These are phyloP conservation scores for Macrocybe gigantea DNA, from an alignment of 768 basidiomycete species.

Conservation along the genomic window DNA sequence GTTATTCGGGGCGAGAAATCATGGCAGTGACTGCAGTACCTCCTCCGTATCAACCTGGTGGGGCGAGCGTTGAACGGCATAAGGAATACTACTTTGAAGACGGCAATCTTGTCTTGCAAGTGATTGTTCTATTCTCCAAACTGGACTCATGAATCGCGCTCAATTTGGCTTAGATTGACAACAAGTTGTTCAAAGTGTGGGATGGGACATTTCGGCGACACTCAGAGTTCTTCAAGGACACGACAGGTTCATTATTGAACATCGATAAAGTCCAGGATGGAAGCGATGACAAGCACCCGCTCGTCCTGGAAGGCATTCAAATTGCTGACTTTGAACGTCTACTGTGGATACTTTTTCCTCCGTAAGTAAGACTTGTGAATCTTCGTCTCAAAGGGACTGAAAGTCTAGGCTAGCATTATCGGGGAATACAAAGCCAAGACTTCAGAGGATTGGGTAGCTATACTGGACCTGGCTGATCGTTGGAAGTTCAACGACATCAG, in stretches of 20 bases:
- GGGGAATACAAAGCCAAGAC: slow-evolving; percentile 8
- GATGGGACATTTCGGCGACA: slow-evolving; percentile 6
- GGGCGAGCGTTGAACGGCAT: slow-evolving; percentile 3
- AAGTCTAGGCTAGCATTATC: background rate
- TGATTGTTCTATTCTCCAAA: slow-evolving; percentile 3
- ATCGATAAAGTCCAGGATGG: slow-evolving; percentile 13
- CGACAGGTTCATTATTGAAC: slow-evolving; percentile 6
- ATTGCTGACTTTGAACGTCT: slow-evolving; percentile 27
- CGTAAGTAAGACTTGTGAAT: slow-evolving; percentile 13
- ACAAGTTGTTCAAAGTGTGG: slow-evolving; percentile 18
- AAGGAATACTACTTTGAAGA: slow-evolving; percentile 18
- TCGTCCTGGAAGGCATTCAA: slow-evolving; percentile 18
- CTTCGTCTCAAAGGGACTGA: background rate
- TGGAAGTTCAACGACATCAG: background rate
- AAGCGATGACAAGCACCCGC: slow-evolving; percentile 17
- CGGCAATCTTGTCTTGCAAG: slow-evolving; percentile 18
- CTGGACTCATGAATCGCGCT: background rate
- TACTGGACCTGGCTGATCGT: slow-evolving; percentile 1
- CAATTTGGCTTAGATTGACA: slow-evolving; percentile 4
- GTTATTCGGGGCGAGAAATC: too few relatives aligned
- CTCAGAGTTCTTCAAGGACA: slow-evolving; percentile 12
- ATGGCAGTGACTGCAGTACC: background rate
- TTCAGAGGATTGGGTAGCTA: slow-evolving; percentile 2
- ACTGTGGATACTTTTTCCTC: slow-evolving; percentile 25
- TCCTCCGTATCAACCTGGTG: slow-evolving; percentile 2